Base-by-base conservation (phyloP, 441 rosid species). In the Bruguiera hainesii region DNA sequence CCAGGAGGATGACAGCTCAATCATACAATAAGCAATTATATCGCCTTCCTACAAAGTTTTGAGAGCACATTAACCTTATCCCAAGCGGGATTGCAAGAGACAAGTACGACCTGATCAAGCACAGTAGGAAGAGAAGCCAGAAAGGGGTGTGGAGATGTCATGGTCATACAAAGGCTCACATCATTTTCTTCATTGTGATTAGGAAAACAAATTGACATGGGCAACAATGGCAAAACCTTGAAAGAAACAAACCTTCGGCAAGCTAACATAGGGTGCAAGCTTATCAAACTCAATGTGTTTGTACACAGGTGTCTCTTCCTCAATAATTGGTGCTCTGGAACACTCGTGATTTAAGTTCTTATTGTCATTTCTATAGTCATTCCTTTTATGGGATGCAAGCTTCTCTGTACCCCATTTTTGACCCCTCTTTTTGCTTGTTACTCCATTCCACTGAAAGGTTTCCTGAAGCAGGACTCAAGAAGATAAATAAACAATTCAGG, bases 341-440 rank as follows among this genome's bases (percentile, higher is more conserved):
- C 37, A 67, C 65, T 84, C 81, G 75, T 83, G 82, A 78, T 69
- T 67, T 61, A 68, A 72, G 75, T 69, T 79, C 76, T 65, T 76
- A 71, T 73, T 49, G 49, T 71, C 72, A 50, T 80, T 83, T 83
- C 78, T 63, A 73, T 71, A 49, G 52, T 70, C 72, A 50, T 80
- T 82, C 83, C 78, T 64, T 81, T 80, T 85, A 51, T 73, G 63
- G 51, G 78, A 76, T 56, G 81, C 72, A 57, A 73, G 67, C 78
- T 84, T 91, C 78, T 92, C 95, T 69, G 53, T 82, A 50, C 97
- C 99, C 97, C 98, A 95, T 73, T 90, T 92, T 77, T 95, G 96
- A 52, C 97, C 96, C 78, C 81, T 92, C 84, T 79, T 92, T 81
- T 95, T 95, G 79, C 88, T 90, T 73, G 84, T 90, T 76, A 75